A percentile compares a stretch with the other conserved stretches of the same genome.
phyloP scores from a whole-genome alignment of 192 early-diverging fungal species.

The Coemansia sp. region DNA sequence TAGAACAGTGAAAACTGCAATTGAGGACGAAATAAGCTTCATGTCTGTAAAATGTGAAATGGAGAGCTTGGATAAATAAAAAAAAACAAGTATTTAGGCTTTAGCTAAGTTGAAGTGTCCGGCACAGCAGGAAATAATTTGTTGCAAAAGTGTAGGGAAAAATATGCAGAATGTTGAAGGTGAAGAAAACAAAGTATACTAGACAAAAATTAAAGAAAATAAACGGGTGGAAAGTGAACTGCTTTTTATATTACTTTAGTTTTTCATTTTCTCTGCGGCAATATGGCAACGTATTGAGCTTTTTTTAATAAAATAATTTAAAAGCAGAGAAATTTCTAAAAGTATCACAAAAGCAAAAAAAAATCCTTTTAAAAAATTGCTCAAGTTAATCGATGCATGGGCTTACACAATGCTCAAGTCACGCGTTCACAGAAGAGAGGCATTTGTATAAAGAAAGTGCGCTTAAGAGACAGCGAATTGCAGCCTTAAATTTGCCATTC shows the following conservation, averaged over 20 bases:
- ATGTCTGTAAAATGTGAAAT: not conserved
- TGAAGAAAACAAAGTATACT: not conserved
- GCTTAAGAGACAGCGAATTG: not conserved
- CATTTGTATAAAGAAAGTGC: not conserved
- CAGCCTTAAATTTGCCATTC: not conserved
- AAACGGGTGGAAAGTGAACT: not conserved
- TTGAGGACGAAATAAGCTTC: not conserved
- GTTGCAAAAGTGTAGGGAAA: not conserved
- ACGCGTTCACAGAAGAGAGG: not conserved
- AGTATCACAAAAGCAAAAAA: no score
- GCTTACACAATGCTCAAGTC: not conserved
- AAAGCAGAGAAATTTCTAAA: no score
- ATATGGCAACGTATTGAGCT: no score
- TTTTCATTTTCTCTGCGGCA: not conserved
- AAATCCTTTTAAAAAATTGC: no score
- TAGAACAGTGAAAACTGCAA: not conserved
- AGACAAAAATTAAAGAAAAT: not conserved
- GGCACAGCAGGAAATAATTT: not conserved
- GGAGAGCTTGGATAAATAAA: not conserved
- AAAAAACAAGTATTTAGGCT: not conserved
- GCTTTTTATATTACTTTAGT: not conserved
- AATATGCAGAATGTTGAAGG: not conserved
- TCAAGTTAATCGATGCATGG: no score
- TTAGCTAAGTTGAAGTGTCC: conserved; percentile 1
- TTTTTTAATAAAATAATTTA: no score